Evolutionary conservation across 768 basidiomycete genomes (phyloP), one percentile per base, ranked within the genome.

Genomic region (Coprinopsis marcescibilis): DNA sequence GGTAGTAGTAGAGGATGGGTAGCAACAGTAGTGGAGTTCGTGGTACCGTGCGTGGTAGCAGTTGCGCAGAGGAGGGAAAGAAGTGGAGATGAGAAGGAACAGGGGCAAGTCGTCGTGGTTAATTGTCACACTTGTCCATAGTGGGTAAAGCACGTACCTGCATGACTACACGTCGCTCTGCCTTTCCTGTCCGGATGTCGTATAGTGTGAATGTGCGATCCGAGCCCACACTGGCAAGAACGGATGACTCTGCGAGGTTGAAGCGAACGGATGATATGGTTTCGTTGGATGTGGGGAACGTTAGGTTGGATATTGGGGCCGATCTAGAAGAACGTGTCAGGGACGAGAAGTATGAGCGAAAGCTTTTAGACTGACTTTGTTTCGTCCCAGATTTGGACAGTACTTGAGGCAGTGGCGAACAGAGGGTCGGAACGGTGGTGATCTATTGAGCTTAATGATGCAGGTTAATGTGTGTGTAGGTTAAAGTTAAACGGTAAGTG

Each of bases 331-430:
- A 24, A 45, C 51, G 46, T 33, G 24, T 37, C 42, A 27, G 51
- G 24, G 12, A 29, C 14, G 26, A 15, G 13, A 17, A 15, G 14
- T 14, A 11, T 29, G 23, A 33, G 17, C 24, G 30, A 13, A 33
- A 34, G 36, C 26, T 33, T 26, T 25, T 23, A 35, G 20, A 57
- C 81, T n/a, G 46, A 91, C 89, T 91, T 91, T 29, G 85, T 94
- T 65, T 97, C 92, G 56, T 99, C 96, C 96, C 96, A 99, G 54
- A 99, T 76, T 62, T 98, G 95, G 5, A 99, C 93, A 39, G 79
- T 76, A 55, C 85, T 90, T 0, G 92, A 95, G 2, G 92, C 93
- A 0, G 95, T 94, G 0, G 93, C 95, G 56, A 99, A 99, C 3
- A 92, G 64, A n/a, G 85, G 72, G 48, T 94, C 88, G 27, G 80